Evolutionary conservation across 306 rosid species (phyloP).

Genomic region (Erythrophleum fordii): DNA sequence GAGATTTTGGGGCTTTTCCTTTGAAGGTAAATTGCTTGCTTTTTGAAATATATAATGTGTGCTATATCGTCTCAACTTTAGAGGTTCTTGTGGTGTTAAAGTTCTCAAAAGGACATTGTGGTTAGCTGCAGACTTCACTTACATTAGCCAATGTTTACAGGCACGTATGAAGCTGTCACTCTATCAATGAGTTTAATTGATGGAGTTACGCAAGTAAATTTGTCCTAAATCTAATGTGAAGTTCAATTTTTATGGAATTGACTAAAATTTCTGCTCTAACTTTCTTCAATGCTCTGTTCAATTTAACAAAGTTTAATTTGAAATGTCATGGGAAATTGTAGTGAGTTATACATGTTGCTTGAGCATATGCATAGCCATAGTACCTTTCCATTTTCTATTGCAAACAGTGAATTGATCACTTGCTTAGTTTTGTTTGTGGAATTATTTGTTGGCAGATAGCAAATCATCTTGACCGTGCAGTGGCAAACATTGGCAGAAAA

Average conservation of each 20-base stretch:
- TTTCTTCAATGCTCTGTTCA: background rate
- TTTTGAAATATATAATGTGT: background rate
- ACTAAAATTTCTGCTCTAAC: too few species aligned
- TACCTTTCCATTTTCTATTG: background rate
- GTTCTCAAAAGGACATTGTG: background rate
- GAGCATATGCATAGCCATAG: background rate
- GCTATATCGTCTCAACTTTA: background rate
- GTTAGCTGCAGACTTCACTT: background rate
- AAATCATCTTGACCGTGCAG: constrained; percentile 68
- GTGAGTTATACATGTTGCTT: background rate
- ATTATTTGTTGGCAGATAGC: constrained; percentile 65
- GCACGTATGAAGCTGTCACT: background rate
- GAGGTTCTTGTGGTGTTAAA: background rate
- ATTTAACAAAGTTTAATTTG: background rate
- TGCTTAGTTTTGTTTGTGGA: background rate
- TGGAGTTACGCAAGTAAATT: background rate
- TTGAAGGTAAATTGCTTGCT: background rate
- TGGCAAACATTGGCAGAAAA: constrained; percentile 75
- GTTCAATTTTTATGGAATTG: background rate
- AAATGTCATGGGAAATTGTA: background rate
- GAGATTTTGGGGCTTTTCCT: constrained; percentile 31
- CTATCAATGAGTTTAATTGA: background rate
- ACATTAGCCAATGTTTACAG: background rate
- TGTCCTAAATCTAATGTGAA: background rate
- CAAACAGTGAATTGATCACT: background rate